Conservation (phyloP, 1,284 basidiomycete genomes). For the Albatrellus sp. region DNA sequence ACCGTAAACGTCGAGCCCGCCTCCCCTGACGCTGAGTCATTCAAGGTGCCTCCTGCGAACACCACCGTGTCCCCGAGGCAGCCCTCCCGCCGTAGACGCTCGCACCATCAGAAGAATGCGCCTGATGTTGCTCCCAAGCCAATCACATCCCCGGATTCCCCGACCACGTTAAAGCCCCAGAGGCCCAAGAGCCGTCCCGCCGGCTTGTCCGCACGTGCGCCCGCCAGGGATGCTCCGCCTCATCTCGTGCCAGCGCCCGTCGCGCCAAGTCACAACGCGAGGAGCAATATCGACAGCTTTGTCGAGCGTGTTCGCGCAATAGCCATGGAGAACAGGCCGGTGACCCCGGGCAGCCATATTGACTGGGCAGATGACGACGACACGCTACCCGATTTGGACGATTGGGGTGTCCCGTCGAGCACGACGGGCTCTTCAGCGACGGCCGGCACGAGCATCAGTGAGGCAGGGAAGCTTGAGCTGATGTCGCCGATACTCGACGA, state of each 20-base stretch:
- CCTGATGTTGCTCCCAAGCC: slow-evolving; percentile 13
- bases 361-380: slow-evolving; percentile 83
- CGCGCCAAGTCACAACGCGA: slow-evolving; percentile 31
- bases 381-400: slow-evolving; percentile 66
- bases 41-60: slow-evolving; percentile 3
- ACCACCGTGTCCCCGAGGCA: slow-evolving; percentile 11
- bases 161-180: slow-evolving; percentile 3
- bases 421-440: slow-evolving; percentile 13
- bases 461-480: slow-evolving; percentile 22
- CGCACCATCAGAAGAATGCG: slow-evolving; percentile 12
- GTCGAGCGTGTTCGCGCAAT: slow-evolving; percentile 60
- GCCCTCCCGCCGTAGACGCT: slow-evolving; percentile 16
- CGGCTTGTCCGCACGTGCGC: slow-evolving; percentile 7
- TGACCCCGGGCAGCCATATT: slow-evolving; percentile 66
- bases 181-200: slow-evolving; percentile 5
- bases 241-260: slow-evolving; percentile 27
- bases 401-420: slow-evolving; percentile 57
- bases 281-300: slow-evolving; percentile 52
- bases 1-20: slow-evolving; percentile 10
- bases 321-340: slow-evolving; percentile 50
- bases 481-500: slow-evolving; percentile 64
- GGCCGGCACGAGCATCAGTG: slow-evolving; percentile 7
- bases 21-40: slow-evolving; percentile 5
- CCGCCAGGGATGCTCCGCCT: slow-evolving; percentile 47
- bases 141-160: slow-evolving; percentile 11